These are phyloP conservation scores for Orbilia quercus DNA, from an alignment of 2,329 filamentous ascomycete genomes.

Conservation along the genomic window DNA sequence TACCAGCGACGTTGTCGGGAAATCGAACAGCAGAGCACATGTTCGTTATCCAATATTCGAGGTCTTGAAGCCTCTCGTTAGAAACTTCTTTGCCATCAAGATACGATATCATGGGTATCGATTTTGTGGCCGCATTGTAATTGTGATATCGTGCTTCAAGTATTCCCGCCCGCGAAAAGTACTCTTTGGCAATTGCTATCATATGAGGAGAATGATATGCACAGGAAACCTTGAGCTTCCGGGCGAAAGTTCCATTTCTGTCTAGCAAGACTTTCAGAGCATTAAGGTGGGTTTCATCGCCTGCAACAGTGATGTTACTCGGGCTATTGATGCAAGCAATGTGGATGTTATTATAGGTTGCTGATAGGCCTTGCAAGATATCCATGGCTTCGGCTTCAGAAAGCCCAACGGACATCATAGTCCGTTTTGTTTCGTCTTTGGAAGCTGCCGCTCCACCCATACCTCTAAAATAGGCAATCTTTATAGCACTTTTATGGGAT, in stretches of 20 bases:
- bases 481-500: constrained; percentile 30
- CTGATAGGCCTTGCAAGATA: neutral
- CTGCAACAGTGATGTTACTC: constrained; percentile 61
- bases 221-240: constrained; percentile 63
- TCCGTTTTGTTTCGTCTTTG: constrained; percentile 57
- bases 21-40: constrained; percentile 33
- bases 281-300: constrained; percentile 61
- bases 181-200: constrained; percentile 62
- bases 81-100: constrained; percentile 39
- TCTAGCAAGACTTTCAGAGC: constrained; percentile 26
- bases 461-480: constrained; percentile 36
- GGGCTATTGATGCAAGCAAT: constrained; percentile 60
- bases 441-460: constrained; percentile 33
- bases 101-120: constrained; percentile 38
- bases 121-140: neutral
- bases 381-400: constrained; percentile 60
- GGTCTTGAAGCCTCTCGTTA: constrained; percentile 10
- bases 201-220: constrained; percentile 66
- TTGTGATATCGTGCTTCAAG: constrained; percentile 14
- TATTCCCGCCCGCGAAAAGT: constrained; percentile 57
- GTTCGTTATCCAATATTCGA: constrained; percentile 41
- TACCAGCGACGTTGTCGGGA: constrained; percentile 11
- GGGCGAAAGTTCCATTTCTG: constrained; percentile 57
- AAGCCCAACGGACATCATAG: constrained; percentile 64
- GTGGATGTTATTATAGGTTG: constrained; percentile 30